A percentile compares a stretch with the other conserved stretches of the same genome.
These are phyloP conservation scores for Triticum turgidum DNA, from an alignment of 176 grass and related monocot genomes.

Conservation along the genomic window DNA sequence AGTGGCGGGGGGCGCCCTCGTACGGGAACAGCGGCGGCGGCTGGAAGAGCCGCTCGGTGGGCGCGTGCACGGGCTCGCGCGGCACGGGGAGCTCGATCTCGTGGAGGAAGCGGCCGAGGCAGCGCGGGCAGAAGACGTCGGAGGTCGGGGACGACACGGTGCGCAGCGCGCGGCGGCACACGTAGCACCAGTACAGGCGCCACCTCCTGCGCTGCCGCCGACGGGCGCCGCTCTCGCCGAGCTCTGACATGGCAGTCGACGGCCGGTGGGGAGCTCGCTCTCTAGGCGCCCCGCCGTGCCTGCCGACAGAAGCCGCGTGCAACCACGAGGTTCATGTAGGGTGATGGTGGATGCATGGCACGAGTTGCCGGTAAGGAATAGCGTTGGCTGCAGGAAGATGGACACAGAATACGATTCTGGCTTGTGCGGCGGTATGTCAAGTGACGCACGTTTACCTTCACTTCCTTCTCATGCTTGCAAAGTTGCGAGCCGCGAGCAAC, in stretches of 20 bases:
- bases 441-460: not conserved
- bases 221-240: not conserved
- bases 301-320: not conserved
- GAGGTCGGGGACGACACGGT: constrained; percentile 61
- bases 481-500: not conserved
- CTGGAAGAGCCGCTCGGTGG: constrained; percentile 37
- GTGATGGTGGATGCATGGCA: not conserved
- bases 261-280: not conserved
- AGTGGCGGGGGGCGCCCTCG: constrained; percentile 40
- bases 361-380: constrained; percentile 56
- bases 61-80: constrained; percentile 19
- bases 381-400: constrained; percentile 40
- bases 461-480: not conserved
- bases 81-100: constrained; percentile 69
- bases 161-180: constrained; percentile 68
- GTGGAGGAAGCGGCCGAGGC: constrained; percentile 85
- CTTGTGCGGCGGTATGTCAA: not conserved
- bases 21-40: constrained; percentile 34
- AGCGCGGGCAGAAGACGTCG: constrained; percentile 85
- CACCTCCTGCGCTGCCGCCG: constrained; percentile 45
- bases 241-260: constrained; percentile 23
- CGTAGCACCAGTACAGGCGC: constrained; percentile 84
- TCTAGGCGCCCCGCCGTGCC: not conserved
- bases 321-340: not conserved
- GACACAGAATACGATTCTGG: constrained; percentile 62